A percentile compares a stretch with the other conserved stretches of the same genome.
phyloP scores from a whole-genome alignment of 495 filamentous ascomycete species.

The Tuber borchii region DNA sequence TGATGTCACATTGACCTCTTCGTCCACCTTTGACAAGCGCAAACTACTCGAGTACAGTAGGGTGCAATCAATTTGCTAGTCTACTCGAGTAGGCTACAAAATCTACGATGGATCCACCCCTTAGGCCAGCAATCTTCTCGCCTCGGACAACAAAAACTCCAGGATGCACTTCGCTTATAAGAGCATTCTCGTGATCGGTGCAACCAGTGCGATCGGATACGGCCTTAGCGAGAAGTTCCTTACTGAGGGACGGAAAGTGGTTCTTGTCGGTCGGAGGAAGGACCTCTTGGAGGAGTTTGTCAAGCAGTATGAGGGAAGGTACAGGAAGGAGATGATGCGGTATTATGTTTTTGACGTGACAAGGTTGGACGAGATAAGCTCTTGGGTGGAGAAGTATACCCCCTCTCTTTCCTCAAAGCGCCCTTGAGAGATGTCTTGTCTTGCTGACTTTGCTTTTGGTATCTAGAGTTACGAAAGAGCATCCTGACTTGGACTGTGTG shows the following conservation, averaged over 20 bases:
- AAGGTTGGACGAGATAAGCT: constrained; percentile 53
- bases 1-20: background rate
- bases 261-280: constrained; percentile 59
- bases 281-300: constrained; percentile 60
- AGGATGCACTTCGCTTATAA: constrained; percentile 54
- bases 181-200: constrained; percentile 63
- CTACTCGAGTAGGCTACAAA: background rate
- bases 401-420: background rate
- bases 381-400: constrained; percentile 51
- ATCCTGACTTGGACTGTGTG: constrained; percentile 55
- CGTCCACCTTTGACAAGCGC: background rate
- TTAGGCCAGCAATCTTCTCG: background rate
- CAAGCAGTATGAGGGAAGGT: constrained; percentile 49
- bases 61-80: background rate
- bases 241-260: constrained; percentile 53
- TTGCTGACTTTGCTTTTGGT: background rate
- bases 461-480: constrained; percentile 50
- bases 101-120: background rate
- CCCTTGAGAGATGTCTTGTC: background rate
- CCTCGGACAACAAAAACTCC: background rate
- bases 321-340: constrained; percentile 46
- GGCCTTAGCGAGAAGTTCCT: constrained; percentile 60
- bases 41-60: background rate
- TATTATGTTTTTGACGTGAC: constrained; percentile 58
- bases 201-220: constrained; percentile 64